Base-by-base conservation (phyloP, 192 early-diverging fungal species). In the Rhizophagus prolifer region DNA sequence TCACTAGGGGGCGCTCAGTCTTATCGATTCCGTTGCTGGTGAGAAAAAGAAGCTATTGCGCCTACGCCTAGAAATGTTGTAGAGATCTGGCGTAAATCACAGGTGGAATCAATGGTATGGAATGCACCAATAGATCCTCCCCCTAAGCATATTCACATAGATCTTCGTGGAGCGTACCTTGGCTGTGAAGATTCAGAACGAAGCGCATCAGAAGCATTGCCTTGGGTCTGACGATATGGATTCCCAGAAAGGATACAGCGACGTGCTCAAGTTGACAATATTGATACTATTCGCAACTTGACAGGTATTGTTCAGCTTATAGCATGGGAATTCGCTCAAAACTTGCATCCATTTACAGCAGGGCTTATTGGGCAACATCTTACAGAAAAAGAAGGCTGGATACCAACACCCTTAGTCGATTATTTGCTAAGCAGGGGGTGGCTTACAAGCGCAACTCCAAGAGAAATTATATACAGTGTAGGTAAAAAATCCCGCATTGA, bases 121-220 rank as follows among this genome's bases (percentile, higher is more conserved):
- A 47, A 47, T 47, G 46, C 46, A 47, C 14, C 46, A 47, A 47
- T 47, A 47, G 12, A 47, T 0, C 46, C 12, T 16, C 46, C 14
- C 31, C 3, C 2, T 4, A 34, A 34, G 3, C 31, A 46, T 46
- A 46, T 46, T 16, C 12, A 47, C 12, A 47, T 47, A 47, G 14
- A 47, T 16, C 10, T 47, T 47, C 14, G 12, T 16, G 3, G 12
- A 47, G 28, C 8, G 3, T 30, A 64, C 36, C 28, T 64, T 47
- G 1, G 14, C 46, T 47, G 12, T 47, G 46, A 47, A 47, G 12
- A 47, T 47, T 64, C 28, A 64, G 28, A 30, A 31, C 12, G 28
- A 64, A 64, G 28, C 36, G 63, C 63, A 64, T 64, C 63, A 28
- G 30, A 64, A 64, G 28, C 30, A 16, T 64, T 64, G 14, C 28